phyloP scores from a whole-genome alignment of 1,284 basidiomycete species.

The Apiotrichum laibachii region DNA sequence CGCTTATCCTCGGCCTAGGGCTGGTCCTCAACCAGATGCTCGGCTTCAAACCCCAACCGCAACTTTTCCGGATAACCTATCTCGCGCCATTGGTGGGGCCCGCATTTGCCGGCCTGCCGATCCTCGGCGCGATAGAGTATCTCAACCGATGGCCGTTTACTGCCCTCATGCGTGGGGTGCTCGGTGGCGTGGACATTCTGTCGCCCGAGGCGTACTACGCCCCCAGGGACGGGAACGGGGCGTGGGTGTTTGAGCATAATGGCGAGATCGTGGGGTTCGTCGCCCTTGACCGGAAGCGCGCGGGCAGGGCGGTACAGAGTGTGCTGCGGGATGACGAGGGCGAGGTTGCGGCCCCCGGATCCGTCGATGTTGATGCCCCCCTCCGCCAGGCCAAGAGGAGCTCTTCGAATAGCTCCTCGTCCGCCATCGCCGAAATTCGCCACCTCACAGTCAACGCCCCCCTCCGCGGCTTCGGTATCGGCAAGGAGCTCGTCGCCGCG shows the following conservation, averaged over 20 bases:
- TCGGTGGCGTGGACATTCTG: constrained; percentile 61
- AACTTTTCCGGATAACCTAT: constrained; percentile 53
- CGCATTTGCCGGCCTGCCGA: constrained; percentile 61
- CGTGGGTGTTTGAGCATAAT: constrained; percentile 64
- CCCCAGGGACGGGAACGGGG: constrained; percentile 47
- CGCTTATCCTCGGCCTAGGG: constrained; percentile 62
- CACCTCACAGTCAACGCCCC: constrained; percentile 71
- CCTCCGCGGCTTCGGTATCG: constrained; percentile 60
- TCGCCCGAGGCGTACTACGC: constrained; percentile 61
- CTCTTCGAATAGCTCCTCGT: background rate
- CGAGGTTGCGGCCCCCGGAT: constrained; percentile 8
- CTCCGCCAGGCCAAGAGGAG: constrained; percentile 17
- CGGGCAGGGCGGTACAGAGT: constrained; percentile 24
- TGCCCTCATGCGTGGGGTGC: constrained; percentile 55
- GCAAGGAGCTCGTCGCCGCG: constrained; percentile 64
- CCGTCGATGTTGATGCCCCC: constrained; percentile 27
- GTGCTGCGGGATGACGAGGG: constrained; percentile 27
- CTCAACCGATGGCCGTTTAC: constrained; percentile 29
- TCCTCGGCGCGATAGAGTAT: constrained; percentile 66
- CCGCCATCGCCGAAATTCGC: constrained; percentile 61
- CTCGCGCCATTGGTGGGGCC: constrained; percentile 64
- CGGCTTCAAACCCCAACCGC: constrained; percentile 62
- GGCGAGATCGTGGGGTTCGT: constrained; percentile 64
- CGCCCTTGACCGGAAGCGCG: constrained; percentile 61
- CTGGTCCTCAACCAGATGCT: constrained; percentile 60